Evolutionary conservation across 495 filamentous ascomycete species (phyloP).

Genomic region (Aspergillus coremiiformis): DNA sequence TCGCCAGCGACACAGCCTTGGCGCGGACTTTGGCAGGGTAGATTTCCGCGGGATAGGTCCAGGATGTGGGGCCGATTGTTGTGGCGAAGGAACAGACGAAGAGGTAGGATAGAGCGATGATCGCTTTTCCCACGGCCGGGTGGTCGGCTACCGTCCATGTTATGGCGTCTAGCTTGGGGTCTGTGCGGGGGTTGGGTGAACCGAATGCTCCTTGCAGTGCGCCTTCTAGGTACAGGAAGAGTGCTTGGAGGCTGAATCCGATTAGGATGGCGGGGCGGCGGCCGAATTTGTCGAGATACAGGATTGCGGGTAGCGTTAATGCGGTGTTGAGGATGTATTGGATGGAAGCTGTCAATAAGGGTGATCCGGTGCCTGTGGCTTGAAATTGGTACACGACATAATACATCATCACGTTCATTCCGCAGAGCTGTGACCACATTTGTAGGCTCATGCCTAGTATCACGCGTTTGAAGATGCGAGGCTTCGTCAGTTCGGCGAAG

Average conservation of each 20-base stretch:
- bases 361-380: slow-evolving; percentile 51
- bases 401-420: slow-evolving; percentile 75
- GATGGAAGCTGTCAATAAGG: slow-evolving; percentile 62
- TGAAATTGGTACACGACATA: slow-evolving; percentile 74
- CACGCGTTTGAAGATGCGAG: slow-evolving; percentile 61
- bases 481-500: slow-evolving; percentile 52
- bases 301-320: slow-evolving; percentile 54
- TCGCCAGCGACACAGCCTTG: slow-evolving; percentile 57
- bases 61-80: slow-evolving; percentile 35
- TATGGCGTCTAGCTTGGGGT: slow-evolving; percentile 35
- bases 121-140: slow-evolving; percentile 36
- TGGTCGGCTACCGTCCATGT: slow-evolving; percentile 52
- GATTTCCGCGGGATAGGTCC: slow-evolving; percentile 62
- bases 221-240: slow-evolving; percentile 46
- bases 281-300: slow-evolving; percentile 49
- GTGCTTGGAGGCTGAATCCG: slow-evolving; percentile 44
- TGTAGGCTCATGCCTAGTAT: slow-evolving; percentile 65
- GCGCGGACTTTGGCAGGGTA: slow-evolving; percentile 60
- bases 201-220: slow-evolving; percentile 58
- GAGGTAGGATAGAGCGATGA: slow-evolving; percentile 58
- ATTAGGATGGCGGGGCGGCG: slow-evolving; percentile 46
- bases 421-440: slow-evolving; percentile 68
- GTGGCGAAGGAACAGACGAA: slow-evolving; percentile 58
- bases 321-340: slow-evolving; percentile 73
- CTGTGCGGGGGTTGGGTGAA: slow-evolving; percentile 32